These are phyloP conservation scores for Immersiella caudata DNA, from an alignment of 495 filamentous ascomycete species.

Conservation along the genomic window DNA sequence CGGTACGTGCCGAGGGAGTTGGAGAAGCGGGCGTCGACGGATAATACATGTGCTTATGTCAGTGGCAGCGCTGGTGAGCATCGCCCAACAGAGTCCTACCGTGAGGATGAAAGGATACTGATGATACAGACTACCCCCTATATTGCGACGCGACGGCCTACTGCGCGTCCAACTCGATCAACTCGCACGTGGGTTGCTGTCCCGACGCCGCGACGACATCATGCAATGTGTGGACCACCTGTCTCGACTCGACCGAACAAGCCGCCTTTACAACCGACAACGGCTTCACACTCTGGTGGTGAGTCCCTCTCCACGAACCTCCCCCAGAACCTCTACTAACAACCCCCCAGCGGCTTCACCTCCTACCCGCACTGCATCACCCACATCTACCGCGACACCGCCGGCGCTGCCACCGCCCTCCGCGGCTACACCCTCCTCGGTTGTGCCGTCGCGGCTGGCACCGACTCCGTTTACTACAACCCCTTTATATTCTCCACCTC, in stretches of 20 bases:
- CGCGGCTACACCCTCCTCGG: constrained; percentile 32
- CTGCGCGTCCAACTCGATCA: constrained; percentile 31
- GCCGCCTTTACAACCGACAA: constrained; percentile 27
- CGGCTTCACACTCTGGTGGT: constrained; percentile 34
- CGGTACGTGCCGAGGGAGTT: background rate
- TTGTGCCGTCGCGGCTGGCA: constrained; percentile 36
- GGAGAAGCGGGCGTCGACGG: constrained; percentile 7
- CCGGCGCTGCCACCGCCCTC: background rate
- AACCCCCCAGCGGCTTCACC: constrained; percentile 23
- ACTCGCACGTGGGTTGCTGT: constrained; percentile 36
- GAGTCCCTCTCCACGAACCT: background rate
- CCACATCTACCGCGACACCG: constrained; percentile 28
- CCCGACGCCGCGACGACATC: constrained; percentile 13
- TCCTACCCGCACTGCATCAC: constrained; percentile 34
- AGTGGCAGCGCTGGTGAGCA: constrained; percentile 24
- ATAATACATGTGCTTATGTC: constrained; percentile 36
- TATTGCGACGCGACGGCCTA: constrained; percentile 27
- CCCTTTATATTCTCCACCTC: constrained; percentile 17
- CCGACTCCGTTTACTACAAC: constrained; percentile 32
- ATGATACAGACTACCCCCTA: constrained; percentile 13
- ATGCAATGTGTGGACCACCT: constrained; percentile 31
- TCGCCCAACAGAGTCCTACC: background rate
- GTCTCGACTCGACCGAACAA: constrained; percentile 26
- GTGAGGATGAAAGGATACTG: background rate
- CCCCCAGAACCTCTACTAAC: background rate